These are phyloP conservation scores for Tephrocybe sp. DNA, from an alignment of 768 basidiomycete genomes.

Conservation along the genomic window DNA sequence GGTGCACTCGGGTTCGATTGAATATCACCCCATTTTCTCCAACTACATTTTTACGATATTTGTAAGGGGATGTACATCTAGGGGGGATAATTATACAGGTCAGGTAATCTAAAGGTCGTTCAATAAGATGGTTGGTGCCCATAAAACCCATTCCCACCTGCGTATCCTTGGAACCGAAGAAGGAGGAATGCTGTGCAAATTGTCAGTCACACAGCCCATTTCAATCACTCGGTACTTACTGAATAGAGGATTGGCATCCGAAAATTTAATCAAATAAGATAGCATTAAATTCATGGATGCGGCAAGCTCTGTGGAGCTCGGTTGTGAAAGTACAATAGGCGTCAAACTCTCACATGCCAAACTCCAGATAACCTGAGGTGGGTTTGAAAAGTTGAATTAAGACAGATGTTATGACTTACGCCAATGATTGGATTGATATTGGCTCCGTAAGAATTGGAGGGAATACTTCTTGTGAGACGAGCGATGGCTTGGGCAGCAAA, in stretches of 20 bases:
- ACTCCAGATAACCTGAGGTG: neutral
- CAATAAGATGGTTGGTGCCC: too few species aligned
- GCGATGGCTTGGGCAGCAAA: slow-evolving; percentile 6
- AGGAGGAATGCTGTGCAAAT: too few species aligned
- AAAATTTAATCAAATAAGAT: neutral
- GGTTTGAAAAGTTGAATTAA: neutral
- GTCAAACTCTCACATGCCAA: neutral
- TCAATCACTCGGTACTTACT: neutral
- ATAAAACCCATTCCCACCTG: too few species aligned
- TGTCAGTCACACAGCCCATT: neutral
- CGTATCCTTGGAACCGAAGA: too few species aligned
- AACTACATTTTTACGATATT: too few species aligned
- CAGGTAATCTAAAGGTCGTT: too few species aligned
- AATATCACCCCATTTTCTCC: too few species aligned
- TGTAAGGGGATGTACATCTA: too few species aligned
- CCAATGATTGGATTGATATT: slow-evolving; percentile 8
- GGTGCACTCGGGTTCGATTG: too few species aligned
- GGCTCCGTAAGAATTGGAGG: neutral
- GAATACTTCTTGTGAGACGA: neutral
- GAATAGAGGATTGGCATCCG: neutral
- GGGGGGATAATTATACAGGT: too few species aligned
- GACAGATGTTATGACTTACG: neutral
- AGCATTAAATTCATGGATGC: neutral
- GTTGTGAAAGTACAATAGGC: neutral
- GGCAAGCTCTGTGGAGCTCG: neutral